Percentiles rank a stretch among this genome's conserved stretches.
Evolutionary conservation across 164 flowering plant genomes (phyloP).

Genomic region (Nelumbo lutea): DNA sequence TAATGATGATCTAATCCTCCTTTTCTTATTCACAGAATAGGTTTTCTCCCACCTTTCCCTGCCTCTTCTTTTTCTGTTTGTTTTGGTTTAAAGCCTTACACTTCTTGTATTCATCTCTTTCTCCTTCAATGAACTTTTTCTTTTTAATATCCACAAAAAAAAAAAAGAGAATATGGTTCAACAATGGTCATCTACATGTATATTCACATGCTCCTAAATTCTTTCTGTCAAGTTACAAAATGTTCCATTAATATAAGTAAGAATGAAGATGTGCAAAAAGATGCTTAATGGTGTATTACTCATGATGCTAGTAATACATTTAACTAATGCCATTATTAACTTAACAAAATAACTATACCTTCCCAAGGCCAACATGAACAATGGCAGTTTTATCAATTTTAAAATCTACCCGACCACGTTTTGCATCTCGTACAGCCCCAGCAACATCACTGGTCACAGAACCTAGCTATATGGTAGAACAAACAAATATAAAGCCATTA

Average conservation of each 20-base stretch:
- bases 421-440: constrained; percentile 66
- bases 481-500: constrained; percentile 6
- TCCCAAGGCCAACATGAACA: constrained; percentile 90
- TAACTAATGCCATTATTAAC: neutral
- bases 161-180: neutral
- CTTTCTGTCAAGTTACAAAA: too few species aligned
- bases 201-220: too few species aligned
- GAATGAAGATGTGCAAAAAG: too few species aligned
- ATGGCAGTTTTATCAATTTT: constrained; percentile 83
- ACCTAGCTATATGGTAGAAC: constrained; percentile 50
- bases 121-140: too few species aligned
- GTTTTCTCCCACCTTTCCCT: too few species aligned
- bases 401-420: constrained; percentile 59
- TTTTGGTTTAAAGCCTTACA: too few species aligned
- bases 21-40: too few species aligned
- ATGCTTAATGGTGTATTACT: neutral
- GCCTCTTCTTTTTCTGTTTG: too few species aligned
- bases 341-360: constrained; percentile 43
- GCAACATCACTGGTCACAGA: constrained; percentile 71
- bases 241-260: too few species aligned
- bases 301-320: neutral
- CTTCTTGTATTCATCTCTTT: too few species aligned
- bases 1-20: too few species aligned
- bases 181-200: neutral
- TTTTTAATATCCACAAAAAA: too few species aligned